Conservation (phyloP, 139 green algal species). For the Closterium sp. region DNA sequence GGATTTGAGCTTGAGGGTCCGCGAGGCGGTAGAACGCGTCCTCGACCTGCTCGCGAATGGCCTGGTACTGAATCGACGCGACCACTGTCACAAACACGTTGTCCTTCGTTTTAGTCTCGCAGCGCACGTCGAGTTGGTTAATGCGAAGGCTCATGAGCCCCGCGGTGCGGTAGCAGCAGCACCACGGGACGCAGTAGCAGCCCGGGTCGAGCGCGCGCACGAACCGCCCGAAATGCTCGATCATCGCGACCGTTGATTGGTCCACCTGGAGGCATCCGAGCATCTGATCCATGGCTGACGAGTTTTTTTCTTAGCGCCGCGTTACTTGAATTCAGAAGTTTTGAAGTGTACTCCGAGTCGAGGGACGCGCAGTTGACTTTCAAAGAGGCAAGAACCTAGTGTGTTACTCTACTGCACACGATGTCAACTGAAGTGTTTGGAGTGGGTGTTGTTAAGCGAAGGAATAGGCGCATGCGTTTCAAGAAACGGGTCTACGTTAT, state of each 20-base stretch:
- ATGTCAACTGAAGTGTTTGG: too few relatives aligned
- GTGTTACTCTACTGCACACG: too few relatives aligned
- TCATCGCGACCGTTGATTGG: constrained; percentile 37
- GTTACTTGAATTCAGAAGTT: too few relatives aligned
- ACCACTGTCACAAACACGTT: constrained; percentile 50
- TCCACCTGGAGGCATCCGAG: constrained; percentile 10
- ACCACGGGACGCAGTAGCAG: constrained; percentile 55
- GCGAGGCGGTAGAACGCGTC: constrained; percentile 53
- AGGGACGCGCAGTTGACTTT: too few relatives aligned
- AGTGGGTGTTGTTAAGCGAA: too few relatives aligned
- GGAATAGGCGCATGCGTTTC: too few relatives aligned
- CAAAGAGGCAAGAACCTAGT: too few relatives aligned
- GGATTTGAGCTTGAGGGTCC: constrained; percentile 55
- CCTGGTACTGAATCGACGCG: constrained; percentile 40
- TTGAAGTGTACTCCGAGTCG: too few relatives aligned
- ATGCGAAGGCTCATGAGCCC: constrained; percentile 63
- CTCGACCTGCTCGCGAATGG: constrained; percentile 28
- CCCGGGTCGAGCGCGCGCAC: constrained; percentile 42
- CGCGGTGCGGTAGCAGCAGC: constrained; percentile 18
- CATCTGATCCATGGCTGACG: not conserved
- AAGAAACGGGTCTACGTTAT: too few relatives aligned
- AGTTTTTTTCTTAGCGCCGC: too few relatives aligned
- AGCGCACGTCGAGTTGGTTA: constrained; percentile 71
- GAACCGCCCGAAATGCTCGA: constrained; percentile 38
- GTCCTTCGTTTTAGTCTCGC: constrained; percentile 77